These are phyloP conservation scores for Yamadazyma mexicana DNA, from an alignment of 1,139 yeast species.

Conservation along the genomic window DNA sequence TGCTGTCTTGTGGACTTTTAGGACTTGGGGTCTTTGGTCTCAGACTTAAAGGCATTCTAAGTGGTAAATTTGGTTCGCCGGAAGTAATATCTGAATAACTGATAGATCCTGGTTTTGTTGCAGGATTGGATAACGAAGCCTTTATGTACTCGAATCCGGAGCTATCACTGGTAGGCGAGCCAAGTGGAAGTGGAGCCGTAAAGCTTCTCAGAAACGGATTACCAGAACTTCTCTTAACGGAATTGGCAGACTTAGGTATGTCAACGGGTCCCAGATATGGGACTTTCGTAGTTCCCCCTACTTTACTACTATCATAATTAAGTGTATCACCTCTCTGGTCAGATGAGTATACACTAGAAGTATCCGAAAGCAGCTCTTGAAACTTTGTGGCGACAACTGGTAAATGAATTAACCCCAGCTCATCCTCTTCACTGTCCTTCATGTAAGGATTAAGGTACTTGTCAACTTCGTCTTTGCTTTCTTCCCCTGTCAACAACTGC, in stretches of 20 bases:
- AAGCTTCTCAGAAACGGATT: constrained; percentile 4
- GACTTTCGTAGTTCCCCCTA: too few relatives aligned
- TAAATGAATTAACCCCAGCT: not conserved
- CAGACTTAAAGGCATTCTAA: too few relatives aligned
- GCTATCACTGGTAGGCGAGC: constrained; percentile 8
- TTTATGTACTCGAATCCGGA: constrained; percentile 10
- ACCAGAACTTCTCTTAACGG: not conserved
- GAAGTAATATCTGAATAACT: too few relatives aligned
- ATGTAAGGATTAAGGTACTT: not conserved
- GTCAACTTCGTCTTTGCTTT: not conserved
- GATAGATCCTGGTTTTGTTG: not conserved
- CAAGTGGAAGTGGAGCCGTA: constrained; percentile 7
- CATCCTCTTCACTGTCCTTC: not conserved
- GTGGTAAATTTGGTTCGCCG: too few relatives aligned
- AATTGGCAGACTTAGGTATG: constrained; percentile 1
- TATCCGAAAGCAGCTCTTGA: constrained; percentile 1
- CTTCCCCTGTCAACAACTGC: not conserved
- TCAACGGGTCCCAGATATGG: constrained; percentile 6
- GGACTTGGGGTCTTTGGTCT: too few relatives aligned
- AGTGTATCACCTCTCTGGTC: too few relatives aligned
- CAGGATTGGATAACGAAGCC: not conserved
- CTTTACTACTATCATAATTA: too few relatives aligned
- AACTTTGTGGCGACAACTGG: not conserved
- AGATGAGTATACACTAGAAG: constrained; percentile 9
- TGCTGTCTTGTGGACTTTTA: too few relatives aligned